Percentiles rank a stretch among this genome's conserved stretches.
phyloP scores from a whole-genome alignment of 2,329 filamentous ascomycete genomes.

The Ascochyta rabiei region DNA sequence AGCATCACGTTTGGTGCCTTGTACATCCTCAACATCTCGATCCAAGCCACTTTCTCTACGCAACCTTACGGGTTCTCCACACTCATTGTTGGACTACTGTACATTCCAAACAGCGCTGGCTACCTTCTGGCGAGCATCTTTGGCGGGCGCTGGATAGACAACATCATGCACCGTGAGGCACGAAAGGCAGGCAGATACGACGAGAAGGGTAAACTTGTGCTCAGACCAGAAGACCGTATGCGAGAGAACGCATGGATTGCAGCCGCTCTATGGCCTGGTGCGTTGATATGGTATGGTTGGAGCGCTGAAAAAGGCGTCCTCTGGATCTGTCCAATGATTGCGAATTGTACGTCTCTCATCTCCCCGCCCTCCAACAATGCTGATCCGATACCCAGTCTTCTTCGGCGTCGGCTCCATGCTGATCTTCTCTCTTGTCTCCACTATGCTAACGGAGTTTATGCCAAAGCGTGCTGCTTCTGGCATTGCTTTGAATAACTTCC shows the following conservation, averaged over 20 bases:
- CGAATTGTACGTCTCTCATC: slow-evolving; percentile 31
- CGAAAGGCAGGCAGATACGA: slow-evolving; percentile 46
- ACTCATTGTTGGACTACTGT: slow-evolving; percentile 46
- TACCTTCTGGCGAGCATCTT: slow-evolving; percentile 45
- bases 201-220: slow-evolving; percentile 42
- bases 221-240: slow-evolving; percentile 49
- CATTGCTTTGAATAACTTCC: slow-evolving; percentile 50
- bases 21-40: slow-evolving; percentile 50
- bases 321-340: slow-evolving; percentile 46
- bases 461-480: slow-evolving; percentile 43
- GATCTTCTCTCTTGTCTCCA: slow-evolving; percentile 46
- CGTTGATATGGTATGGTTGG: slow-evolving; percentile 50
- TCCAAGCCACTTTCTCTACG: slow-evolving; percentile 43
- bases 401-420: slow-evolving; percentile 50
- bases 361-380: background rate
- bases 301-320: slow-evolving; percentile 38
- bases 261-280: slow-evolving; percentile 43
- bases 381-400: slow-evolving; percentile 32
- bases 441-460: slow-evolving; percentile 52
- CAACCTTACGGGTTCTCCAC: slow-evolving; percentile 46
- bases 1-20: slow-evolving; percentile 48
- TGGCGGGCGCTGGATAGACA: slow-evolving; percentile 50
- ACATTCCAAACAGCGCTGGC: slow-evolving; percentile 47
- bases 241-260: slow-evolving; percentile 50
- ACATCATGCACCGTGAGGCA: slow-evolving; percentile 50